phyloP scores from a whole-genome alignment of 345 rosid species.

The Brassica juncea region DNA sequence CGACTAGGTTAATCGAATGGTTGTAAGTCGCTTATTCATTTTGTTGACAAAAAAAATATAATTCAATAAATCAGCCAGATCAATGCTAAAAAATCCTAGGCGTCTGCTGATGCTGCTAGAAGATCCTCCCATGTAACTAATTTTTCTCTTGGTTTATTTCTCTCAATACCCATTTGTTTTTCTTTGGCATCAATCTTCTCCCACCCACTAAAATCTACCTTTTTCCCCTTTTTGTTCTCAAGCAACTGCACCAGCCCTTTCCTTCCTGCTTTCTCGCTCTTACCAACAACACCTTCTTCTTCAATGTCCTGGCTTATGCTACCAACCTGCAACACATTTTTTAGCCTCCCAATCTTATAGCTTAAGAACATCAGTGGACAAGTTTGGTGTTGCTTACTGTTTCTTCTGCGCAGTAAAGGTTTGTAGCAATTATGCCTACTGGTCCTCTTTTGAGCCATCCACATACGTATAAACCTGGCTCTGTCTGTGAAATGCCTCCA shows the following conservation, averaged over 20 bases:
- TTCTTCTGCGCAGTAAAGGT: conserved; percentile 91
- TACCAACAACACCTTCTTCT: conserved; percentile 45
- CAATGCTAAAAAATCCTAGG: not conserved
- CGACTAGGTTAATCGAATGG: no score
- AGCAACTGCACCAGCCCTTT: conserved; percentile 68
- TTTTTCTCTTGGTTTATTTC: conserved; percentile 71
- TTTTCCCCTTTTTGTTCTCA: conserved; percentile 46
- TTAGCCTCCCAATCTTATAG: not conserved
- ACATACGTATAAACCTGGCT: conserved; percentile 80
- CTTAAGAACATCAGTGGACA: conserved; percentile 4
- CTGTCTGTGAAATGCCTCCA: conserved; percentile 46
- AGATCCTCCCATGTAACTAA: conserved; percentile 59
- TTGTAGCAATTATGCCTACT: conserved; percentile 82
- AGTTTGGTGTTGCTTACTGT: conserved; percentile 57
- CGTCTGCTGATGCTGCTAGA: conserved; percentile 46
- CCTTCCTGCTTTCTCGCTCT: conserved; percentile 56
- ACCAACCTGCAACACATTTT: conserved; percentile 50
- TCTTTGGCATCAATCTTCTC: conserved; percentile 78
- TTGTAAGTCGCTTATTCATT: not conserved
- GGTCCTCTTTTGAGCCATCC: conserved; percentile 99
- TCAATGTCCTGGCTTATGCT: conserved; percentile 75
- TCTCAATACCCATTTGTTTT: conserved; percentile 60
- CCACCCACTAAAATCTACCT: conserved; percentile 64
- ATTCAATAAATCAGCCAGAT: not conserved
- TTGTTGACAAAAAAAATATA: not conserved